phyloP scores from a whole-genome alignment of 192 early-diverging fungal species.

The Kickxella alabastrina region DNA sequence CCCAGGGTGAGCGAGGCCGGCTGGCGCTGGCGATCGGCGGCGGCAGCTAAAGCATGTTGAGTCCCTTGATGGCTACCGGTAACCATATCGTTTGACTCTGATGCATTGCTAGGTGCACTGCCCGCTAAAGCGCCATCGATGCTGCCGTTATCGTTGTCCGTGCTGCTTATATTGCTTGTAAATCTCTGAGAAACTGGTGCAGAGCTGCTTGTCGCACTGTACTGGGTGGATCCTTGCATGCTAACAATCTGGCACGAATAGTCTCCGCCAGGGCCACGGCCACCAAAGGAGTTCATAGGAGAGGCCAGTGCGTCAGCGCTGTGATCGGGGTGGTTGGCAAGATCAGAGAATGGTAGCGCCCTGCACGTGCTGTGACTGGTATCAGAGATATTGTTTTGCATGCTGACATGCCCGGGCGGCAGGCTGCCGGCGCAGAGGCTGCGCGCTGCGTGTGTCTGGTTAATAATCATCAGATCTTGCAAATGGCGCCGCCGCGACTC shows the following conservation, averaged over 20 bases:
- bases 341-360: constrained; percentile 26
- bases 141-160: background rate
- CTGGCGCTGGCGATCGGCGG: background rate
- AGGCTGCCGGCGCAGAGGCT: constrained; percentile 8
- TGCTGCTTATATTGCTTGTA: background rate
- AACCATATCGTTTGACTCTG: too few relatives aligned
- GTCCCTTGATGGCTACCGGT: too few relatives aligned
- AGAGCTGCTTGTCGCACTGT: background rate
- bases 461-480: constrained; percentile 44
- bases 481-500: constrained; percentile 42
- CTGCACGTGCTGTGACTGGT: background rate
- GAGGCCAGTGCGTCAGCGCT: background rate
- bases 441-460: constrained; percentile 39
- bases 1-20: background rate
- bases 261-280: background rate
- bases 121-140: too few relatives aligned
- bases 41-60: too few relatives aligned
- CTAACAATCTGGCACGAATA: background rate
- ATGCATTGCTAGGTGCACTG: too few relatives aligned
- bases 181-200: too few relatives aligned
- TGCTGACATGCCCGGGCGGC: background rate
- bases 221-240: background rate
- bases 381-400: background rate
- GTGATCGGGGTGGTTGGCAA: constrained; percentile 2
- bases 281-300: background rate